Evolutionary conservation across 2,329 filamentous ascomycete genomes (phyloP), one percentile per base, ranked within the genome.

Genomic region (Fonsecaea multimorphosa): DNA sequence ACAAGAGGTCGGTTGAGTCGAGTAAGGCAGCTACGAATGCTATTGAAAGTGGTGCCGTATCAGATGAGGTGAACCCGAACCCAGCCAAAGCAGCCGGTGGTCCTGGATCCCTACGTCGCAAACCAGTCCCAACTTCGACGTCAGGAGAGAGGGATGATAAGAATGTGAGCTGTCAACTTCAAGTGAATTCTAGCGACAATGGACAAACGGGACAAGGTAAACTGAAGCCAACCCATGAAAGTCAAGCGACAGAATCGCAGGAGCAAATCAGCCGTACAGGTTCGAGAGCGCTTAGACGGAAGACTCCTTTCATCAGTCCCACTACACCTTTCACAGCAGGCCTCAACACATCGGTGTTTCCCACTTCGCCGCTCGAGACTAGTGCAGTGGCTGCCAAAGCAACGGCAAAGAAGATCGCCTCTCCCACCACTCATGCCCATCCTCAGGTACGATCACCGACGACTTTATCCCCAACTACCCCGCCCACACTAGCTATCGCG

Each of bases 1-100:
- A 74, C 58, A 74, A 74, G 64, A 68, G 65, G 7, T 69, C 69
- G 3, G 51, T 62, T 24, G 69, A 74, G 4, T 66, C 64, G 31
- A 60, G 16, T 12, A 60, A 60, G 14, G 58, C 46, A 32, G 19
- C n/a, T 9, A 31, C 27, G 7, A 14, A 22, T 8, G n/a, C 16
- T 22, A n/a, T 6, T 14, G 44, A 27, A 14, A 27, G 11, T 11
- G 19, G n/a, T 29, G 22, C 7, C 27, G 24, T 22, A 12, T 5
- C 7, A 9, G 46, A 19, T 2, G 46, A 60, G 12, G 7, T 36
- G 49, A 32, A 27, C 29, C 29, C 58, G 16, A 16, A 52, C 27
- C 58, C 44, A 2, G 22, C 14, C 19, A 53, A 29, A 16, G 14
- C 58, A 29, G 31, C 31, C 24, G 14, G n/a, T 40, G 46, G n/a